Conservation (phyloP, 1,284 basidiomycete species). For the Phlebopus sp. region DNA sequence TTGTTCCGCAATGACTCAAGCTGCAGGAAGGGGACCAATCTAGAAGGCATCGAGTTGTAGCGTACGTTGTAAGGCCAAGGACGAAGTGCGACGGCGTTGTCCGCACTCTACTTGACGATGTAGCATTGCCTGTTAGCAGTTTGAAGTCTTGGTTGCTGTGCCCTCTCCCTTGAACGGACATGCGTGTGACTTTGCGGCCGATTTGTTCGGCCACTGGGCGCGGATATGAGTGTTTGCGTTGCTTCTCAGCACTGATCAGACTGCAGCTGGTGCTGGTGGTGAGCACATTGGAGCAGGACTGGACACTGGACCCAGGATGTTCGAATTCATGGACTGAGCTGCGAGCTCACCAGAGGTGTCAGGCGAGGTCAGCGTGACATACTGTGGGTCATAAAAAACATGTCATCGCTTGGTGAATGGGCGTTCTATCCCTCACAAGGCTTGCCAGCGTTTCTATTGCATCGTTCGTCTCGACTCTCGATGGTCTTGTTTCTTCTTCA, state of each 20-base stretch:
- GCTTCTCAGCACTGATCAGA: background rate
- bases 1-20: constrained; percentile 5
- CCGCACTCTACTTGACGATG: background rate
- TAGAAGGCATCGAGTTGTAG: constrained; percentile 78
- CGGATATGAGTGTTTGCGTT: background rate
- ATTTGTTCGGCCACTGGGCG: no score
- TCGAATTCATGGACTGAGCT: background rate
- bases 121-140: background rate
- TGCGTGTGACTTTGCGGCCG: no score
- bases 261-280: background rate
- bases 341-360: background rate
- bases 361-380: background rate
- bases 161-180: no score
- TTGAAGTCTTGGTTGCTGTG: background rate
- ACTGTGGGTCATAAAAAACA: constrained; percentile 14
- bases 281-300: background rate
- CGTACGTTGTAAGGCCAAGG: constrained; percentile 2
- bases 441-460: background rate
- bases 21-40: constrained; percentile 65
- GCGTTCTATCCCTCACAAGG: constrained; percentile 9
- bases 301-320: no score
- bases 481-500: constrained; percentile 5
- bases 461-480: background rate
- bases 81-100: background rate
- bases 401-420: background rate